A percentile compares a stretch with the other conserved stretches of the same genome.
Conservation (phyloP, 768 basidiomycete species). For the Artomyces pyxidatus region DNA sequence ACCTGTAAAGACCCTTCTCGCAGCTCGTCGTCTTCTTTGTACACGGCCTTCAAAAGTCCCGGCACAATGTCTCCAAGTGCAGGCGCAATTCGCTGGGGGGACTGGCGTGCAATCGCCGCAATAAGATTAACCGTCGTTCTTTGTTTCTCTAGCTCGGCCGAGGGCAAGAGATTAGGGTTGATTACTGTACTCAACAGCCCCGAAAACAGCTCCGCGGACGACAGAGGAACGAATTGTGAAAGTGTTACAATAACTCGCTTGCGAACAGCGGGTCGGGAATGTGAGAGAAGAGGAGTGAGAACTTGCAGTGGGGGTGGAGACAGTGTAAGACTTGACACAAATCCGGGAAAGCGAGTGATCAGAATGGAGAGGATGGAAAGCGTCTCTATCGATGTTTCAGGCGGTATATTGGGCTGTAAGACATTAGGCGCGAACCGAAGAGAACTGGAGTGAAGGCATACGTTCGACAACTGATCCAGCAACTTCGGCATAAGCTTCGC, state of each 20-base stretch:
- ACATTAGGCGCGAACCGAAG: background rate
- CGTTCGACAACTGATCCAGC: conserved; percentile 70
- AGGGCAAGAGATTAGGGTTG: conserved; percentile 45
- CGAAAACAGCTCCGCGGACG: conserved; percentile 52
- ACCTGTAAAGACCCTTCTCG: conserved; percentile 77
- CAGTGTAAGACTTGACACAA: conserved; percentile 47
- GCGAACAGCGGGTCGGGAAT: conserved; percentile 75
- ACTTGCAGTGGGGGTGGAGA: conserved; percentile 54
- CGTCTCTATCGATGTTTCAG: conserved; percentile 78
- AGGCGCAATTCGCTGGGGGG: conserved; percentile 57
- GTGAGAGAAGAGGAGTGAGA: conserved; percentile 65
- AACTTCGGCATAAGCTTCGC: conserved; percentile 80
- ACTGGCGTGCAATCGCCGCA: conserved; percentile 70
- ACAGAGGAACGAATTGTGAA: conserved; percentile 75
- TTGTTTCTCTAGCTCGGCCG: conserved; percentile 57
- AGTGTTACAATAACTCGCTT: conserved; percentile 87
- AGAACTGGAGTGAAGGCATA: conserved; percentile 20
- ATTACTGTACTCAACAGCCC: conserved; percentile 53
- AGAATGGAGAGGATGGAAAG: conserved; percentile 83
- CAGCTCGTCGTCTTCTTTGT: conserved; percentile 76
- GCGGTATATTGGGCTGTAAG: conserved; percentile 53
- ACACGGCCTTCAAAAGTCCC: conserved; percentile 58
- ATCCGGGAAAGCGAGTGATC: conserved; percentile 73
- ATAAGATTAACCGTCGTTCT: conserved; percentile 73
- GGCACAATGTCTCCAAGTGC: conserved; percentile 59